Percentiles rank a stretch among this genome's conserved stretches.
These are phyloP conservation scores for Arabis alpina DNA, from an alignment of 345 rosid species.

Conservation along the genomic window DNA sequence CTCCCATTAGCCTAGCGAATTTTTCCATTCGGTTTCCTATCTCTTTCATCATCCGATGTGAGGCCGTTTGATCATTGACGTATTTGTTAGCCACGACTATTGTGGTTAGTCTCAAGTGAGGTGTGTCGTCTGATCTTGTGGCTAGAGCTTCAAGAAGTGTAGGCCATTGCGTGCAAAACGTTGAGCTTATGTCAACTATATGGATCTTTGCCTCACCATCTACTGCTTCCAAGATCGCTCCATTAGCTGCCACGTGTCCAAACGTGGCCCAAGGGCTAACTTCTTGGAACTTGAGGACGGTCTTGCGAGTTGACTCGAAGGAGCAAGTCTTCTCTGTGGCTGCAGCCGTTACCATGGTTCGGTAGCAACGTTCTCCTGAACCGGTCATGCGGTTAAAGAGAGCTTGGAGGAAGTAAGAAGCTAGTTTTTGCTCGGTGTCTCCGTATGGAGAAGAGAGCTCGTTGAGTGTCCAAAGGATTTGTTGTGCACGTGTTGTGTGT, in stretches of 20 bases:
- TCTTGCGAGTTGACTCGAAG: slow-evolving; percentile 80
- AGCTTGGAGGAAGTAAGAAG: slow-evolving; percentile 87
- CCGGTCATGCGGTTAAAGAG: slow-evolving; percentile 86
- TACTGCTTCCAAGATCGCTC: slow-evolving; percentile 91
- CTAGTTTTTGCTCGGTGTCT: slow-evolving; percentile 81
- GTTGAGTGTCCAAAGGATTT: slow-evolving; percentile 91
- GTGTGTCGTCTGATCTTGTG: slow-evolving; percentile 89
- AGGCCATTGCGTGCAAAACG: slow-evolving; percentile 98
- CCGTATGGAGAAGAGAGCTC: slow-evolving; percentile 90
- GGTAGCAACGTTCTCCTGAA: slow-evolving; percentile 71
- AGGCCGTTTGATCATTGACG: slow-evolving; percentile 43
- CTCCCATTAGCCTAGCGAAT: slow-evolving; percentile 97
- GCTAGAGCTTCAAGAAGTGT: slow-evolving; percentile 97
- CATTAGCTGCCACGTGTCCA: slow-evolving; percentile 94
- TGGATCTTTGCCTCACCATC: slow-evolving; percentile 82
- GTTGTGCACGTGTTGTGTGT: slow-evolving; percentile 70
- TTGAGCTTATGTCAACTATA: slow-evolving; percentile 85
- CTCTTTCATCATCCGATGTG: slow-evolving; percentile 85
- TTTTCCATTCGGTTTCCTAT: slow-evolving; percentile 89
- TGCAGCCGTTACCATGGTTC: slow-evolving; percentile 57
- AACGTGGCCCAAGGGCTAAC: slow-evolving; percentile 97
- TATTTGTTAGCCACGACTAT: slow-evolving; percentile 52
- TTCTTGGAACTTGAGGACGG: slow-evolving; percentile 87
- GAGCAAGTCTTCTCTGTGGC: slow-evolving; percentile 73
- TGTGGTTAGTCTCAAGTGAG: slow-evolving; percentile 74